A percentile compares a stretch with the other conserved stretches of the same genome.
These are phyloP conservation scores for Epithemia pelagica DNA, from an alignment of 108 stramenopile genomes.

Conservation along the genomic window DNA sequence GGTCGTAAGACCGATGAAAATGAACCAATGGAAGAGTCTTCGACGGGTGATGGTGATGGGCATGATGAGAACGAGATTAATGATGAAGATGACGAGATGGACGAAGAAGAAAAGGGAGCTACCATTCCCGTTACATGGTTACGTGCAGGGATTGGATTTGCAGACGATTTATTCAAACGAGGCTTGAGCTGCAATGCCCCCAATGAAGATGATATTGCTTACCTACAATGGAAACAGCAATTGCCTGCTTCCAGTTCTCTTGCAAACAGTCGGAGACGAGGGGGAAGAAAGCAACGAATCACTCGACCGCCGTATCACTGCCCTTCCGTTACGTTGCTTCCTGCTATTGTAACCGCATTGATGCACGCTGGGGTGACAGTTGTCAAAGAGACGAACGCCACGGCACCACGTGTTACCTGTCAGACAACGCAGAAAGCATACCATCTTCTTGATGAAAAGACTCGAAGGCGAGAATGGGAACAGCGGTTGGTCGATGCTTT, in stretches of 20 bases:
- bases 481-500: slow-evolving; percentile 61
- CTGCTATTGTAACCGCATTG: slow-evolving; percentile 62
- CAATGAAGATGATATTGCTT: slow-evolving; percentile 31
- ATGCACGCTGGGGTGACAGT: slow-evolving; percentile 42
- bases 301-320: slow-evolving; percentile 62
- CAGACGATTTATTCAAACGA: slow-evolving; percentile 13
- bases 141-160: slow-evolving; percentile 31
- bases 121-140: slow-evolving; percentile 42
- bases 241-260: neutral
- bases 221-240: slow-evolving; percentile 21
- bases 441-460: slow-evolving; percentile 36
- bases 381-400: slow-evolving; percentile 4
- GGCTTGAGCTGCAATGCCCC: slow-evolving; percentile 28
- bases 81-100: slow-evolving; percentile 23
- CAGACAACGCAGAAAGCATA: slow-evolving; percentile 36
- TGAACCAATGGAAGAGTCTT: neutral
- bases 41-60: neutral
- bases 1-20: neutral
- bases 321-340: slow-evolving; percentile 47
- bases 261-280: neutral
- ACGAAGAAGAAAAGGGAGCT: slow-evolving; percentile 12
- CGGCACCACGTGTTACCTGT: slow-evolving; percentile 48
- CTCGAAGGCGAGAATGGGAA: slow-evolving; percentile 54
- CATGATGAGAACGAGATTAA: slow-evolving; percentile 13
- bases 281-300: neutral